Evolutionary conservation across 768 basidiomycete species (phyloP).

Genomic region (Suillus bovinus): DNA sequence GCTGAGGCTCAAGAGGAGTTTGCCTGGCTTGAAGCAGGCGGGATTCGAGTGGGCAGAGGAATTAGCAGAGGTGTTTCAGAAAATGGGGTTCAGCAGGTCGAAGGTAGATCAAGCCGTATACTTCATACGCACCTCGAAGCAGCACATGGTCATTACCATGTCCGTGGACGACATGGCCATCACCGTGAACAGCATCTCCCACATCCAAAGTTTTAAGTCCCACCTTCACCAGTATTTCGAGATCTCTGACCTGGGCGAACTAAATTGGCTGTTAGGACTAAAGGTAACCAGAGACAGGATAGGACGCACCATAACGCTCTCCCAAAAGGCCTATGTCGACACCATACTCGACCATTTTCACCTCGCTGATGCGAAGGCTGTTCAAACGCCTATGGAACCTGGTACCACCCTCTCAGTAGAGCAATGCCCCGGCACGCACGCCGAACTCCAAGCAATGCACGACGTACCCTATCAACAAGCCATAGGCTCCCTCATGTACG

Average conservation of each 20-base stretch:
- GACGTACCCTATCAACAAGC: not conserved
- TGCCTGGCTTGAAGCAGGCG: no score
- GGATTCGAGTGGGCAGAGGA: not conserved
- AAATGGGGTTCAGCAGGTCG: not conserved
- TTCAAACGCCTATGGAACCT: not conserved
- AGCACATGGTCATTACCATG: conserved; percentile 1
- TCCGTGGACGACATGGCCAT: conserved; percentile 10
- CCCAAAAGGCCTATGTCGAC: conserved; percentile 31
- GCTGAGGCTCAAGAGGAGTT: not conserved
- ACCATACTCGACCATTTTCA: not conserved
- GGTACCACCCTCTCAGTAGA: not conserved
- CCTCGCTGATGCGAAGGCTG: not conserved
- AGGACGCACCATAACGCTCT: conserved; percentile 18
- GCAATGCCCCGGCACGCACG: no score
- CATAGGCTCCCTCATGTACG: not conserved
- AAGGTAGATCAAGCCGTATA: not conserved
- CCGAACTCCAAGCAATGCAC: no score
- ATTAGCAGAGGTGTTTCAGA: not conserved
- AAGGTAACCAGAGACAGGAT: conserved; percentile 20
- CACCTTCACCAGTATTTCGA: conserved; percentile 30
- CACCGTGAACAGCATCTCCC: not conserved
- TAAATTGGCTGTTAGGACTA: not conserved
- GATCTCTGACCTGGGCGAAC: conserved; percentile 30
- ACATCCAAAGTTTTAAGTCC: not conserved
- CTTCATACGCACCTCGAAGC: not conserved